Conservation (phyloP, 768 basidiomycete species). For the Tulasnella sp. region DNA sequence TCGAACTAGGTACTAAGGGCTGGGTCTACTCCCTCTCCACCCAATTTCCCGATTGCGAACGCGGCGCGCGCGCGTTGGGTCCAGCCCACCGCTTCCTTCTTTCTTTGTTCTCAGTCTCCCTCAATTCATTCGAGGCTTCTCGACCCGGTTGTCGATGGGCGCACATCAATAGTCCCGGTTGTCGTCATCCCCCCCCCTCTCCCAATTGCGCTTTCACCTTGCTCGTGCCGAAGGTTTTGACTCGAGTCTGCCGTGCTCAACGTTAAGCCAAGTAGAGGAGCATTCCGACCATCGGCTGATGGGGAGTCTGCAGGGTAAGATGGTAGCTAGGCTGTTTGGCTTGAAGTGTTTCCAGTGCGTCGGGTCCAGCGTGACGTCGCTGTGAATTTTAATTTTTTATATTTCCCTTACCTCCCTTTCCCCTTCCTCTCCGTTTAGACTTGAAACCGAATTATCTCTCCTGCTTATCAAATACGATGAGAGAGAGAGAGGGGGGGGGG, state of each 20-base stretch:
- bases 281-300: conserved; percentile 3
- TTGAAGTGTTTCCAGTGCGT: neutral
- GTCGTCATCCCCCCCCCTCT: too few species aligned
- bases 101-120: neutral
- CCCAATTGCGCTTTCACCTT: too few species aligned
- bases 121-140: neutral
- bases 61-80: neutral
- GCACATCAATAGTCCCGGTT: too few species aligned
- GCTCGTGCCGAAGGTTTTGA: neutral
- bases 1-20: neutral
- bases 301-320: neutral
- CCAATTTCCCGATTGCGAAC: too few species aligned
- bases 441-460: neutral
- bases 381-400: neutral
- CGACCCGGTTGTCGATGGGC: too few species aligned
- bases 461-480: neutral
- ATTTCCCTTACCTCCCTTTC: neutral
- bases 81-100: neutral
- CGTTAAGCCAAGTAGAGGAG: neutral
- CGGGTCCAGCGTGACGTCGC: neutral
- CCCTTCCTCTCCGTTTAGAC: neutral
- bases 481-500: neutral
- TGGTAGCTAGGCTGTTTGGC: neutral
- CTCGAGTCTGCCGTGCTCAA: neutral
- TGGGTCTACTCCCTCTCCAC: neutral